These are phyloP conservation scores for Medicago ruthenica DNA, from an alignment of 306 rosid species.

Conservation along the genomic window DNA sequence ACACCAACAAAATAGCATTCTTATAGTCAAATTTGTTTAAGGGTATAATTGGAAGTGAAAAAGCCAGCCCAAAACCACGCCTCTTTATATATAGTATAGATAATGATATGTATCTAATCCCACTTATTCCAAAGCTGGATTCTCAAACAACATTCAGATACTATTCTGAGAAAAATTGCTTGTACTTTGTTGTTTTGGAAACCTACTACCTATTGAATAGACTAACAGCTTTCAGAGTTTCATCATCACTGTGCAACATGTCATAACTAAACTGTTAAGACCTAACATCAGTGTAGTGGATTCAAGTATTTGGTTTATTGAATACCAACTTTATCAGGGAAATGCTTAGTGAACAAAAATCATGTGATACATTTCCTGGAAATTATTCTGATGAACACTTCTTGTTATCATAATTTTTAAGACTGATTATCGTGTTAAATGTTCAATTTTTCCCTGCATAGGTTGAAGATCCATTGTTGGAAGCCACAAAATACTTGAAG, in stretches of 20 bases:
- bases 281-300: not conserved
- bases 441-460: conserved; percentile 38
- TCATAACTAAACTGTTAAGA: not conserved
- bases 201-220: conserved; percentile 11
- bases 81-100: too few species aligned
- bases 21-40: too few species aligned
- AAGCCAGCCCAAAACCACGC: too few species aligned
- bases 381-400: conserved; percentile 4
- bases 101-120: not conserved
- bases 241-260: not conserved
- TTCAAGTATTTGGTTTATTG: not conserved
- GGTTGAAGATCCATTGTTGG: conserved; percentile 87
- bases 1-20: too few species aligned
- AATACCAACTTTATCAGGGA: conserved; percentile 2
- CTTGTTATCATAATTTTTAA: conserved; percentile 17
- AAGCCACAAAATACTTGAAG: conserved; percentile 93
- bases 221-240: conserved; percentile 1
- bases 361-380: not conserved
- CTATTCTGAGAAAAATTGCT: conserved; percentile 3
- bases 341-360: not conserved
- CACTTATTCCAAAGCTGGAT: not conserved
- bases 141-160: not conserved
- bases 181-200: not conserved
- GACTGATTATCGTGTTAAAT: conserved; percentile 27
- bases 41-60: too few species aligned